A percentile compares a stretch with the other conserved stretches of the same genome.
phyloP scores from a whole-genome alignment of 495 filamentous ascomycete species.

The Pseudotulostoma volvatum region DNA sequence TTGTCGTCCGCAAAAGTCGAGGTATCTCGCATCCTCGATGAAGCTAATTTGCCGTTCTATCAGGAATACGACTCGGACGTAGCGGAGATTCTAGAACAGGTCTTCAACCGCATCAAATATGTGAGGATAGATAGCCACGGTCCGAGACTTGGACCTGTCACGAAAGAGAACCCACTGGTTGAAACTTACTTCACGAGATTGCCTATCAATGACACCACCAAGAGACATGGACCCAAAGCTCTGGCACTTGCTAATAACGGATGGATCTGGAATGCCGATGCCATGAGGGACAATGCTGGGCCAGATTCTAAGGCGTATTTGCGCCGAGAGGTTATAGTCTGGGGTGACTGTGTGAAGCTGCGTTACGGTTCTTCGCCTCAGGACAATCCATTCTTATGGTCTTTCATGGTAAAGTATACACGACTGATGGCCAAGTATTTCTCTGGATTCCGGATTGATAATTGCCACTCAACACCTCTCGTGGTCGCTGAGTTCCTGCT shows the following conservation, averaged over 20 bases:
- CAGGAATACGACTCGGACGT: slow-evolving; percentile 77
- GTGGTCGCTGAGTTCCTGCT: slow-evolving; percentile 87
- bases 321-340: slow-evolving; percentile 87
- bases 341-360: slow-evolving; percentile 97
- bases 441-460: slow-evolving; percentile 89
- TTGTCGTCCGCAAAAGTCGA: slow-evolving; percentile 25
- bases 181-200: slow-evolving; percentile 94
- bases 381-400: slow-evolving; percentile 89
- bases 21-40: slow-evolving; percentile 52
- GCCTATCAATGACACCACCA: slow-evolving; percentile 60
- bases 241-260: slow-evolving; percentile 89
- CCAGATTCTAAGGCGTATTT: slow-evolving; percentile 78
- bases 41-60: slow-evolving; percentile 76
- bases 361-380: slow-evolving; percentile 68
- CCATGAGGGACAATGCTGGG: slow-evolving; percentile 84
- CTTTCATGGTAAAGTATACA: slow-evolving; percentile 87
- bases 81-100: slow-evolving; percentile 67
- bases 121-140: slow-evolving; percentile 79
- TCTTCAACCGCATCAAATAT: slow-evolving; percentile 91
- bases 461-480: slow-evolving; percentile 92
- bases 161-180: slow-evolving; percentile 60
- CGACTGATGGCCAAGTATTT: slow-evolving; percentile 92
- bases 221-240: slow-evolving; percentile 53
- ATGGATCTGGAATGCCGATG: slow-evolving; percentile 97
- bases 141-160: slow-evolving; percentile 71